These are phyloP conservation scores for Penicillium expansum DNA, from an alignment of 2,329 filamentous ascomycete genomes.

Conservation along the genomic window DNA sequence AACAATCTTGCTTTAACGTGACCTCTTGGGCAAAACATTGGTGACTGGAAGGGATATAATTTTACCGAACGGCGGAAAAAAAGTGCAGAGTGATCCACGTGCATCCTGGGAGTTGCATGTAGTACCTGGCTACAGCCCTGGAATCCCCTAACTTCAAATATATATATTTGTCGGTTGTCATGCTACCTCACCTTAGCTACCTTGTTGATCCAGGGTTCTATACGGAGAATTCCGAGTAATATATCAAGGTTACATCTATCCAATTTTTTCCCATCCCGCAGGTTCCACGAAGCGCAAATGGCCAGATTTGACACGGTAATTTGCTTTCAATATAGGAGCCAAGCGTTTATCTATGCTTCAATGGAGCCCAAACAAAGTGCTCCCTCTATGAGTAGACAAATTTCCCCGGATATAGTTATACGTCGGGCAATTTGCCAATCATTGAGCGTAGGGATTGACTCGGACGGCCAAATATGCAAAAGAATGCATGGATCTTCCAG, in stretches of 20 bases:
- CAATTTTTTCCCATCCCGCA: background rate
- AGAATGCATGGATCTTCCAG: background rate
- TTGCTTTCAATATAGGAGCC: background rate
- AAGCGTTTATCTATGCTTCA: background rate
- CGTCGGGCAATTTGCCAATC: background rate
- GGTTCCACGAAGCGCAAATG: background rate
- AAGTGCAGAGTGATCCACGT: background rate
- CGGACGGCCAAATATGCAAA: background rate
- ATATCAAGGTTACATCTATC: background rate
- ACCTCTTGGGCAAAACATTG: background rate
- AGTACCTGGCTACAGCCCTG: background rate
- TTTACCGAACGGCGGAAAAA: background rate
- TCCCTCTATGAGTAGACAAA: background rate
- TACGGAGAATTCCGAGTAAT: background rate
- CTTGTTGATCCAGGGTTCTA: background rate
- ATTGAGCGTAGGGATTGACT: background rate
- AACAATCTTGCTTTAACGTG: background rate
- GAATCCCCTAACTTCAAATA: background rate
- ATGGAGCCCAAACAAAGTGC: background rate
- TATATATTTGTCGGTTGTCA: background rate
- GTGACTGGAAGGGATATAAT: background rate
- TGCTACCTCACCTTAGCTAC: background rate
- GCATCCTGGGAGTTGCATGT: background rate
- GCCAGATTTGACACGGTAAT: slow-evolving; percentile 1
- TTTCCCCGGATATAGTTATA: background rate